Base-by-base conservation (phyloP, 2,329 filamentous ascomycete species). In the Colletotrichum falcatum region DNA sequence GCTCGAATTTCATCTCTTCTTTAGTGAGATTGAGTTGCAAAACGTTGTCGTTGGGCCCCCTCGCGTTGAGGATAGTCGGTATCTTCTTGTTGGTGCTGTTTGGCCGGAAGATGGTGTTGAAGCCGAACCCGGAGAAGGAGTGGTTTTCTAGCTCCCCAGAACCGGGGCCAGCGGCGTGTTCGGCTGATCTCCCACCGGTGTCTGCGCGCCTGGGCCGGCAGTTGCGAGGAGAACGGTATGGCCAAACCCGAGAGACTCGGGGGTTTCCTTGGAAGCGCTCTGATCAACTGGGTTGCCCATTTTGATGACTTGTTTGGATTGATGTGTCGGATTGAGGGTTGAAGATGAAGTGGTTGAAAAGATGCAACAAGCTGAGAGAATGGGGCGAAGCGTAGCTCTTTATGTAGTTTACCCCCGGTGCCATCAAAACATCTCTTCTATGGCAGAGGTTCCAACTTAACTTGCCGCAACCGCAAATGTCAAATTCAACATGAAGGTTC, bases 51-150 rank as follows among this genome's bases (percentile, higher is more conserved):
- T 72, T 14, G 7, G 4, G 44, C 20, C 11, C 5, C 30, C 67
- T 3, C 30, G 30, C 49, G 5, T 70, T 54, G 3, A 73, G 59
- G 2, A 55, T 55, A 20, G 75, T 78, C 3, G 73, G 75, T 1
- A 71, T 75, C 16, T 70, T 74, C 11, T 16, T 49, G 46, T 49
- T 74, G 2, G 64, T 73, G 30, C 73, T 77, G 44, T 77, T 75
- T 0, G 81, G 81, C 1, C 80, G 79, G 63, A 81, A 83, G 55
- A 83, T 81, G 1, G 76, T 75, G 67, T 82, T 82, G 73, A 82
- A 79, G 4, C 81, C 81, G 1, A 71, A 76, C 1, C 81, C 81
- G 14, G 66, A 70, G 51, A 77, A 82, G 7, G 44, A 26, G 58
- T 35, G 58, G 44, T 0, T 73, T 69, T 42, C 78, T 63, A 81